These are phyloP conservation scores for Cerrena zonata DNA, from an alignment of 1,284 basidiomycete genomes.

Conservation along the genomic window DNA sequence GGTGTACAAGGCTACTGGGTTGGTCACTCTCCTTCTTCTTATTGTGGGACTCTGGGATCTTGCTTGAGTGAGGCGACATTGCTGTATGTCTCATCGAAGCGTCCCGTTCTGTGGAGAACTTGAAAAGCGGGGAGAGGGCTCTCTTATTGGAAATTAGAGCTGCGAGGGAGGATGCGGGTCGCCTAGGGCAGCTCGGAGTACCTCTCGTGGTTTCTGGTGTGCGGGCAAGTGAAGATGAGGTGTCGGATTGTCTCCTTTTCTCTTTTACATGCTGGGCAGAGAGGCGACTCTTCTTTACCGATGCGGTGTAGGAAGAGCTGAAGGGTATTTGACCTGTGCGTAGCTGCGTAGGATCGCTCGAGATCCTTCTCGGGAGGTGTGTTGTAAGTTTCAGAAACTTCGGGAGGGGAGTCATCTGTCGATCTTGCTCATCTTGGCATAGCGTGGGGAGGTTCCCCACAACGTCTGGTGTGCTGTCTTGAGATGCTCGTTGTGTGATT, in stretches of 20 bases:
- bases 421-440: not conserved
- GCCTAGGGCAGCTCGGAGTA: not conserved
- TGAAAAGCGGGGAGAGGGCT: constrained; percentile 5
- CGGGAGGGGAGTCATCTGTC: constrained; percentile 12
- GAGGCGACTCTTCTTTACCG: constrained; percentile 6
- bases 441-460: constrained; percentile 11
- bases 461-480: not conserved
- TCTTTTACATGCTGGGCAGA: constrained; percentile 21
- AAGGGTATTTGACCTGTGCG: constrained; percentile 25
- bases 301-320: constrained; percentile 23
- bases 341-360: constrained; percentile 24
- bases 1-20: not conserved
- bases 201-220: not conserved
- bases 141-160: constrained; percentile 5
- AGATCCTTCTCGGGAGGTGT: constrained; percentile 10
- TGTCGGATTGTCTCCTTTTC: constrained; percentile 21
- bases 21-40: not conserved
- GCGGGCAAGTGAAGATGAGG: constrained; percentile 23
- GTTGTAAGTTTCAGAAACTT: not conserved
- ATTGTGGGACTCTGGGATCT: not conserved
- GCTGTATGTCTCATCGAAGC: constrained; percentile 4
- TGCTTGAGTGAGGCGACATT: not conserved
- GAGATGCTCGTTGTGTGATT: not conserved
- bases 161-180: not conserved
- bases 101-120: constrained; percentile 8